Conservation (phyloP, 2,329 filamentous ascomycete genomes). For the Colletotrichum lupini region DNA sequence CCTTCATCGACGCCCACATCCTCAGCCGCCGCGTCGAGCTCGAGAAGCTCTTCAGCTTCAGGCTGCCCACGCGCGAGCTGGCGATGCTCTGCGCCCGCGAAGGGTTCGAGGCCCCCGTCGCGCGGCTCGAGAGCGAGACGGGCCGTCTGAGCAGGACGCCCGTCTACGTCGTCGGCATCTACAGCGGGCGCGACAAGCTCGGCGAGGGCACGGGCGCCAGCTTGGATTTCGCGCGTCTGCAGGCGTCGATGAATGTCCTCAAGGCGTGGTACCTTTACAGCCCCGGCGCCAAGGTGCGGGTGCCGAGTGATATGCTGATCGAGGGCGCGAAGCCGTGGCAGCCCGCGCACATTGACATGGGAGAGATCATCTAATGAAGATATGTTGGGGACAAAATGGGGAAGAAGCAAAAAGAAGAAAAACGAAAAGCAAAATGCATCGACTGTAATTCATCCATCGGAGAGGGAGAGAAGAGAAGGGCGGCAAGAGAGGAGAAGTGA, state of each 20-base stretch:
- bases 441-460: conserved; percentile 21
- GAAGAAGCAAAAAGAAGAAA: neutral
- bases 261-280: conserved; percentile 98
- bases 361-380: conserved; percentile 69
- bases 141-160: conserved; percentile 86
- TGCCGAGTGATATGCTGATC: conserved; percentile 77
- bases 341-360: conserved; percentile 76
- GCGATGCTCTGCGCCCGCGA: conserved; percentile 86
- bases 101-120: conserved; percentile 87
- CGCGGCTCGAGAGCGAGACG: conserved; percentile 89
- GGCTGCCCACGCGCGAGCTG: conserved; percentile 85
- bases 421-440: conserved; percentile 9
- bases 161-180: conserved; percentile 94
- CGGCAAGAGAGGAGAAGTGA: neutral
- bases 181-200: conserved; percentile 88
- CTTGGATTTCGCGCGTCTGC: conserved; percentile 79
- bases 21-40: conserved; percentile 83
- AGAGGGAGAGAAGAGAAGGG: neutral
- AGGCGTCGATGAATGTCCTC: conserved; percentile 85
- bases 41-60: conserved; percentile 83
- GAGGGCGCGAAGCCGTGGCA: conserved; percentile 72
- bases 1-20: conserved; percentile 87
- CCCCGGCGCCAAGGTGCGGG: conserved; percentile 71
- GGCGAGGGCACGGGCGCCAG: conserved; percentile 88
- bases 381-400: neutral